Base-by-base conservation (phyloP, 306 rosid genomes). In the Acacia crassicarpa region DNA sequence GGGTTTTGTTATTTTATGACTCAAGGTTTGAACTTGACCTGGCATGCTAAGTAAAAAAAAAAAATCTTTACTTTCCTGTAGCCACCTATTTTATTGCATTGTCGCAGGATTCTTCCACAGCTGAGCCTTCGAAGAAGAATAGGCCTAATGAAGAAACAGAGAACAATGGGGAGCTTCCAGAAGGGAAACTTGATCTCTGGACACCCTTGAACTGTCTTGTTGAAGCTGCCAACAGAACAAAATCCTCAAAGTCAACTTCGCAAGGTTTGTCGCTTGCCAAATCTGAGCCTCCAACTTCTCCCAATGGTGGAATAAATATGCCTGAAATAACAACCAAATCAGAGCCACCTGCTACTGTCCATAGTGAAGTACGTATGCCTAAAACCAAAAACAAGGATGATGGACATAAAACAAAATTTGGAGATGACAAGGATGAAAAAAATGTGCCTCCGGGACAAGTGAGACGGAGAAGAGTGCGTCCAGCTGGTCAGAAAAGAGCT, bases 121-220 rank as follows among this genome's bases (percentile, higher is more conserved):
- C 91, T 13, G 96, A 90, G 84, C 80, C 90, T 83, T 93, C 96
- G 74, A 86, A 89, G 80, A 89, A 85, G 85, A 85, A 73, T 76
- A 87, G 70, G 82, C 82, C 74, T 75, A 82, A 71, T 56, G 87
- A 78, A 82, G 89, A 86, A 62, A 53, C 41, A 16, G 86, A 88
- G 72, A 82, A 83, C 74, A 78, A 81, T 66, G 84, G 77, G 41
- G 95, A 89, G 75, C 81, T 79, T 71, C 74, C 51, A 62, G 98
- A 95, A 78, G 98, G 97, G 54, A 95, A 95, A 87, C 91, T 80
- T 49, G 99, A 95, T 88, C 91, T 95, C 74, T 95, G 99, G 99
- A 95, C 96, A 17, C 99, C 99, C 12, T 91, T 95, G 87, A 92
- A 92, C 89, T 95, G 99, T 86, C 98, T 95, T 45, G 97, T 95